Evolutionary conservation across 805 yeast species (phyloP).

Genomic region (Wickerhamomyces chambardii): DNA sequence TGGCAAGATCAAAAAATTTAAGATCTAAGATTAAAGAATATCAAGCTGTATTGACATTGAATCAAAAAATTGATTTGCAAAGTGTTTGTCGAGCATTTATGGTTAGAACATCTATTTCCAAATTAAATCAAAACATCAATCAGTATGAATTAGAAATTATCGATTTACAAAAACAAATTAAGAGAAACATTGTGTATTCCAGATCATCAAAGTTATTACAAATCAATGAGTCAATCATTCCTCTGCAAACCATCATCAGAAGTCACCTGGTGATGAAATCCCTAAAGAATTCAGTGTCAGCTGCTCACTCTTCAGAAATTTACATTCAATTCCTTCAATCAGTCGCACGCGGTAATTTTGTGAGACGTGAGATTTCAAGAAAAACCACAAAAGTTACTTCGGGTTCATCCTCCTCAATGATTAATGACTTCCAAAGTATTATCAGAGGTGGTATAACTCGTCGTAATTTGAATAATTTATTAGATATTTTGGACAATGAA

Average conservation of each 20-base stretch:
- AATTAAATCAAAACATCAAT: slow-evolving; percentile 6
- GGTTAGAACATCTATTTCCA: slow-evolving; percentile 17
- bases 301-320: slow-evolving; percentile 15
- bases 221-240: slow-evolving; percentile 11
- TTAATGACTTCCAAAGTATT: slow-evolving; percentile 44
- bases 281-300: slow-evolving; percentile 10
- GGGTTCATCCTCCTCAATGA: neutral
- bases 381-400: neutral
- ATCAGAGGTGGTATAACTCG: slow-evolving; percentile 35
- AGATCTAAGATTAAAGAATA: slow-evolving; percentile 6
- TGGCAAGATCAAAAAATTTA: slow-evolving; percentile 21
- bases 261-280: slow-evolving; percentile 19
- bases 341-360: slow-evolving; percentile 17
- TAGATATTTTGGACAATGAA: slow-evolving; percentile 17
- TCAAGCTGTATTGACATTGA: slow-evolving; percentile 4
- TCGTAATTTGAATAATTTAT: slow-evolving; percentile 13
- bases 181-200: slow-evolving; percentile 3
- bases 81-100: slow-evolving; percentile 31
- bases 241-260: slow-evolving; percentile 29
- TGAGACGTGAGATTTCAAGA: slow-evolving; percentile 4
- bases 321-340: slow-evolving; percentile 31
- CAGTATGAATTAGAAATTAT: slow-evolving; percentile 9
- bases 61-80: slow-evolving; percentile 23
- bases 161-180: slow-evolving; percentile 10
- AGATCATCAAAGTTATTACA: neutral